Base-by-base conservation (phyloP, 768 basidiomycete genomes). In the Tulasnella sp. region DNA sequence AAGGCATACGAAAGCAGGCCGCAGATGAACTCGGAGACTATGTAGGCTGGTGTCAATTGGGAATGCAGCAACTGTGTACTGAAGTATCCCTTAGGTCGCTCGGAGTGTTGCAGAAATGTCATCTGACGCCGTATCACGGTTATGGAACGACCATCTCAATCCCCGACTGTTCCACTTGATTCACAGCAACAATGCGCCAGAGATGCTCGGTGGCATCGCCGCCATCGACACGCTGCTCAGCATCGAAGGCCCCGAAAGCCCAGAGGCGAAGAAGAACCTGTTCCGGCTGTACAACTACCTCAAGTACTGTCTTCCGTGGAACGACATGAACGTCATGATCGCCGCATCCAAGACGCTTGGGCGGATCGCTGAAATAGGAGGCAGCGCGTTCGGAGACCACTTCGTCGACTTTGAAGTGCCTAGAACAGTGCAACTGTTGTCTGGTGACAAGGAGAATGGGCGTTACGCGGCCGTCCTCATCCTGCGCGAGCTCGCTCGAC, bases 381-480 rank as follows among this genome's bases (percentile, higher is more conserved):
- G 94, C 2, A 89, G 91, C 0, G 92, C 92, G 37, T 94, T 97
- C 83, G 95, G 94, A 81, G 95, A 97, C 84, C 89, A 91, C 4
- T 96, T 97, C 84, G 95, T 97, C 90, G 93, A 95, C 82, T 93
- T 90, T 81, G 96, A 98, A 84, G 94, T 97, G 9, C 94, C 92
- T 72, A 91, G 91, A 20, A 94, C 95, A 7, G 92, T 96, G 42
- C 93, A 92, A 82, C 87, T 94, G 81, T 90, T 96, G 80, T 93
- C 93, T 81, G 90, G 91, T 76, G 94, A 94, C 85, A 92, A 92
- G 82, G 90, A 91, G 81, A 90, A 93, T 40, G 92, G 93, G 2
- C 90, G 97, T 79, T 97, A 98, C 86, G 96, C 96, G 0, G 97
- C 96, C 0, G 96, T 98, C 2, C 90, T 99, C 77, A 94, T 98